Evolutionary conservation across 2,329 filamentous ascomycete genomes (phyloP), one percentile per base, ranked within the genome.

Genomic region (Verticillium nubilum): DNA sequence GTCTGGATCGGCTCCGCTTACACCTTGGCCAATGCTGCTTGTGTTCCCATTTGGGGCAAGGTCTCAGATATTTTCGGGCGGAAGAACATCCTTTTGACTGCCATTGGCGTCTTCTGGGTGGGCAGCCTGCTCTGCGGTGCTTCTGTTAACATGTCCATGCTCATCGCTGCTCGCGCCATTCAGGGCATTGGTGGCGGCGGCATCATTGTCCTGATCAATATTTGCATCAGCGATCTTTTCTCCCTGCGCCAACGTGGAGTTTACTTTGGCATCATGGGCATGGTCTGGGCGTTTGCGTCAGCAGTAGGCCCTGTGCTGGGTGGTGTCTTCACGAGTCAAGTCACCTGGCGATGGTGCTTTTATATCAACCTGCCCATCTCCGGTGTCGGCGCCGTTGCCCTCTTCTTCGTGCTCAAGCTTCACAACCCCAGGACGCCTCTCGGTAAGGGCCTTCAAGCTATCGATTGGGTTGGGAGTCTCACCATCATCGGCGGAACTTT

Each of bases 1-100:
- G 86, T 86, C 15, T 93, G 90, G 91, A 89, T 94, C 61, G 90
- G 89, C 1, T 86, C 83, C 28, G 85, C 89, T 0, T 93, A 89
- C 70, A 77, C 92, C 3, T 82, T 93, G 12, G 87, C 86, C 17
- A 86, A 85, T 66, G 86, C 88, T 0, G 86, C 88, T 0, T 80
- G 80, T 2, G 84, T 83, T 0, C 88, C 89, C 0, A 82, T 88
- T n/a, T 92, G 89, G 89, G 88, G 86, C 4, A 83, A 82, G 61
- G 69, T 85, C 35, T 79, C 78, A 1, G 83, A 86, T 62, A 84
- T 86, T 33, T 86, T 78, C 78, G 83, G 83, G 3, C 76, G 83
- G 6, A 84, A 84, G 65, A 78, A 78, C 0, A 75, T 85, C 29
- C 63, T 86, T 3, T 67, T 85, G 1, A 65, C 74, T 1, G 77